Percentiles rank a stretch among this genome's conserved stretches.
Conservation (phyloP, 495 filamentous ascomycete species). For the Penicillium fimorum region DNA sequence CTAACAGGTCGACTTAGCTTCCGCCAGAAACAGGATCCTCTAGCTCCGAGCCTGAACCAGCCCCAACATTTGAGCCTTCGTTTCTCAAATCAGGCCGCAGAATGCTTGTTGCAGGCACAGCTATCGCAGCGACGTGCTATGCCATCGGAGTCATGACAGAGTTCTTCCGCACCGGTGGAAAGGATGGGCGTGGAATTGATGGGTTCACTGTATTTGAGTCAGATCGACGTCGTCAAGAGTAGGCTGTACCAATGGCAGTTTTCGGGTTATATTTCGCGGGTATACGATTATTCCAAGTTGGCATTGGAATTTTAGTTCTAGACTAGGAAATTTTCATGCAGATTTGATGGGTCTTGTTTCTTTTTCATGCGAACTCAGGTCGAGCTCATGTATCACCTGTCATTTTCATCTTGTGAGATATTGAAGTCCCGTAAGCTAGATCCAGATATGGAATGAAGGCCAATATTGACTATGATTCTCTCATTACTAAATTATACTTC, state of each 20-base stretch:
- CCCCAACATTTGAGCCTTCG: slow-evolving; percentile 25
- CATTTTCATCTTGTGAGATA: no score
- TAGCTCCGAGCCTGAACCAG: neutral
- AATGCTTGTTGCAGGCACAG: slow-evolving; percentile 55
- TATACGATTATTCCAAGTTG: neutral
- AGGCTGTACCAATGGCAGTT: neutral
- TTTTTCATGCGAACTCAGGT: no score
- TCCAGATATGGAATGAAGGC: no score
- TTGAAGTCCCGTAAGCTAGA: no score
- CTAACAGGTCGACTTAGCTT: slow-evolving; percentile 33
- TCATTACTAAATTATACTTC: no score
- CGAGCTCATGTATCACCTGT: no score
- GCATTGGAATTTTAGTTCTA: neutral
- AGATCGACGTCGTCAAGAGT: slow-evolving; percentile 34
- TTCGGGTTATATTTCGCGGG: neutral
- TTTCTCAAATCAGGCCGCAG: slow-evolving; percentile 44
- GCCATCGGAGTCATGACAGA: slow-evolving; percentile 67
- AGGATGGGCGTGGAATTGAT: slow-evolving; percentile 52
- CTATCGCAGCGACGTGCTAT: slow-evolving; percentile 63
- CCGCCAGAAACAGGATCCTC: slow-evolving; percentile 8
- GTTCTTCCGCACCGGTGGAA: slow-evolving; percentile 60
- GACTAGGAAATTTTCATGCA: neutral
- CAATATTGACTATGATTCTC: no score
- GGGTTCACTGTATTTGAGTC: slow-evolving; percentile 50
- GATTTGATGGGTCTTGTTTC: no score